These are phyloP conservation scores for Ogataea populi-albae DNA, from an alignment of 805 yeast species.

Conservation along the genomic window DNA sequence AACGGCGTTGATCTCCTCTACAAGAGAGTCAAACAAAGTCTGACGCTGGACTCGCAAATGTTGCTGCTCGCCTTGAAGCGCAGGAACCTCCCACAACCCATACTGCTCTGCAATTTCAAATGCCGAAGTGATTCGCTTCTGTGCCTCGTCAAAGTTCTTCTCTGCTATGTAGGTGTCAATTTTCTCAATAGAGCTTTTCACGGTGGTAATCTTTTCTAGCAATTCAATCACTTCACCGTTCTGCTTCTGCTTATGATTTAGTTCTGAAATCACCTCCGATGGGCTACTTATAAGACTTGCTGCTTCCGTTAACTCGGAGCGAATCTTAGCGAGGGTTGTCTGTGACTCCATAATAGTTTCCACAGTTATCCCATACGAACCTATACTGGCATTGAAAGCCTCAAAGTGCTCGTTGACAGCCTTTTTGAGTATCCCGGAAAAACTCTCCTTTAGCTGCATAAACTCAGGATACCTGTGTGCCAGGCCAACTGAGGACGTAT, in stretches of 20 bases:
- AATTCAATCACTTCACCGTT: constrained; percentile 70
- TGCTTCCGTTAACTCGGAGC: constrained; percentile 19
- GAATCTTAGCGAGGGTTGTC: constrained; percentile 22
- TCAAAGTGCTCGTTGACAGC: constrained; percentile 83
- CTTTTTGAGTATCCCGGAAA: constrained; percentile 55
- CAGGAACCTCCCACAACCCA: constrained; percentile 56
- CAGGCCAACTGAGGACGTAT: constrained; percentile 86
- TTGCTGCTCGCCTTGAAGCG: constrained; percentile 47
- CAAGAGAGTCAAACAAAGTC: constrained; percentile 61
- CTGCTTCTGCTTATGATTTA: constrained; percentile 59
- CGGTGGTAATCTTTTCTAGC: constrained; percentile 60
- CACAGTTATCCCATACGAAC: constrained; percentile 74
- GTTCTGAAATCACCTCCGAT: constrained; percentile 56
- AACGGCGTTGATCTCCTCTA: constrained; percentile 76
- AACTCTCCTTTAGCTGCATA: constrained; percentile 50
- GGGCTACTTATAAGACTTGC: constrained; percentile 37
- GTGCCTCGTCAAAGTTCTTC: constrained; percentile 56
- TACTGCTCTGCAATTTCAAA: constrained; percentile 46
- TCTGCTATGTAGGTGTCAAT: constrained; percentile 69
- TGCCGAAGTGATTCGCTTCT: constrained; percentile 37
- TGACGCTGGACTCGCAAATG: constrained; percentile 56
- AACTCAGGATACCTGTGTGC: constrained; percentile 74
- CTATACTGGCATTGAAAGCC: constrained; percentile 80
- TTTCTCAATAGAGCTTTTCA: constrained; percentile 56
- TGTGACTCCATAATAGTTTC: constrained; percentile 65